A percentile compares a stretch with the other conserved stretches of the same genome.
Evolutionary conservation across 179 eudicot genomes (phyloP).

Genomic region (Drosera spatulata): DNA sequence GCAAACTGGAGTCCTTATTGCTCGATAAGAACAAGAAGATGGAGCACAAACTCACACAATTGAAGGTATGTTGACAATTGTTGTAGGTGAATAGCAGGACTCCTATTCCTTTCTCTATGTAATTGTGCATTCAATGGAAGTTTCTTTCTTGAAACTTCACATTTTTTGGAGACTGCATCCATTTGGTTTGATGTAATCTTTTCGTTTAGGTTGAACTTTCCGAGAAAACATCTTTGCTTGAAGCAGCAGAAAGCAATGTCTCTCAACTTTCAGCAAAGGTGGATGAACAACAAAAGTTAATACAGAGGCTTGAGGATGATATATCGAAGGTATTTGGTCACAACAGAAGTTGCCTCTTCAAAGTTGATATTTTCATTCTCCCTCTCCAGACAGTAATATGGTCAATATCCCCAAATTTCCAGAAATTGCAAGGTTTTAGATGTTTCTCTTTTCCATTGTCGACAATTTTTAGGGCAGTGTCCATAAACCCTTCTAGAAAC

Average conservation of each 20-base stretch:
- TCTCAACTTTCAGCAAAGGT: slow-evolving; percentile 53
- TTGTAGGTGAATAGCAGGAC: not conserved
- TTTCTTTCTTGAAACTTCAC: too few relatives aligned
- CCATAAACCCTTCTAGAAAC: not conserved
- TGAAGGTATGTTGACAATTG: slow-evolving; percentile 44
- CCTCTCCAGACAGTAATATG: too few relatives aligned
- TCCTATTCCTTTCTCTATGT: too few relatives aligned
- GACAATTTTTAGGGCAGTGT: too few relatives aligned
- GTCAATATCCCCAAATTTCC: not conserved
- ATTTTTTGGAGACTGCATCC: too few relatives aligned
- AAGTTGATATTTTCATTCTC: not conserved
- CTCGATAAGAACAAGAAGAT: slow-evolving; percentile 97
- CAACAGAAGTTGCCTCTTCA: not conserved
- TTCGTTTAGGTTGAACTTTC: slow-evolving; percentile 68
- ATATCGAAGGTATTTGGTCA: slow-evolving; percentile 57
- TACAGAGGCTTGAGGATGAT: slow-evolving; percentile 99
- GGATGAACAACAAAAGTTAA: slow-evolving; percentile 71
- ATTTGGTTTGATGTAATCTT: not conserved
- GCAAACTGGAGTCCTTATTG: slow-evolving; percentile 91
- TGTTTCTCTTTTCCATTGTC: not conserved
- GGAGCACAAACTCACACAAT: slow-evolving; percentile 95
- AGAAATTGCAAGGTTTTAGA: not conserved
- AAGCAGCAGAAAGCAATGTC: slow-evolving; percentile 75
- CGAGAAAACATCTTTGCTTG: slow-evolving; percentile 68
- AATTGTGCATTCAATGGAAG: too few relatives aligned